These are phyloP conservation scores for Acer campestre DNA, from an alignment of 345 rosid species.

Conservation along the genomic window DNA sequence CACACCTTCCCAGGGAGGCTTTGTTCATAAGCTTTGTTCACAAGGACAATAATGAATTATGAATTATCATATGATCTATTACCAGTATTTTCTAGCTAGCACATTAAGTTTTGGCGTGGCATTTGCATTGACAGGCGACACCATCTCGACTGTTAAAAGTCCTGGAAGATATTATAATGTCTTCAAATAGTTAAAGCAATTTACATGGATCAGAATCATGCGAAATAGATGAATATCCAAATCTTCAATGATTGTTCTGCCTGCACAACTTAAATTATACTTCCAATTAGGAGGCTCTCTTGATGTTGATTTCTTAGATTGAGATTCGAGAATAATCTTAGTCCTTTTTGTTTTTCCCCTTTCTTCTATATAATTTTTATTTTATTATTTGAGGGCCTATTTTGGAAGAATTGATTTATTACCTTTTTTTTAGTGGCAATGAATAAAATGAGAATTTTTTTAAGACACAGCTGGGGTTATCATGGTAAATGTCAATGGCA, in stretches of 20 bases:
- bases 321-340: background rate
- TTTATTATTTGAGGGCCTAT: no score
- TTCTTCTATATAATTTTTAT: no score
- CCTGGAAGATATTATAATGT: background rate
- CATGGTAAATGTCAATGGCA: no score
- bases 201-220: background rate
- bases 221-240: no score
- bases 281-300: background rate
- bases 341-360: no score
- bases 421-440: no score
- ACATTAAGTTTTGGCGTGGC: background rate
- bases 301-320: background rate
- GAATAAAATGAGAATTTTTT: no score
- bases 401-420: no score
- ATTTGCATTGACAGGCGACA: background rate
- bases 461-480: no score
- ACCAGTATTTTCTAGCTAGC: background rate
- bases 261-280: background rate
- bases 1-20: background rate
- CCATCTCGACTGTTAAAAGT: background rate
- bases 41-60: background rate
- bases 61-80: background rate
- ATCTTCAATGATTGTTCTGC: background rate
- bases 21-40: slow-evolving; percentile 12
- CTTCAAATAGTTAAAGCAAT: background rate